Evolutionary conservation across 2,329 filamentous ascomycete genomes (phyloP), one percentile per base, ranked within the genome.

Genomic region (Colletotrichum sp.): DNA sequence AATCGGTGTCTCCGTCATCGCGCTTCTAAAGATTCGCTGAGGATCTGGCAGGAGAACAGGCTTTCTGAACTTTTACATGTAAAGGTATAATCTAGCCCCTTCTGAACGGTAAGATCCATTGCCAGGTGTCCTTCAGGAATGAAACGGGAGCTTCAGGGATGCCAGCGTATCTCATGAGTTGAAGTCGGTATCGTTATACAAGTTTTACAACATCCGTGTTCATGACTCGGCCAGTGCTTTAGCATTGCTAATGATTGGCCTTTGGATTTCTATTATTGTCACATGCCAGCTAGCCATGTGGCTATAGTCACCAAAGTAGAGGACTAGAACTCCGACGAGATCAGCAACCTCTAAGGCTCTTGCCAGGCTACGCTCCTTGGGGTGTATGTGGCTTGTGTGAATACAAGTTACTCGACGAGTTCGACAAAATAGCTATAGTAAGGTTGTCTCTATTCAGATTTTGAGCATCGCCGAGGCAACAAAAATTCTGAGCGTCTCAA

Each of bases 401-500:
- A 43, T 6, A 10, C 0, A 10, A 10, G 39, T n/a, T 5, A n/a
- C 39, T n/a, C 18, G 16, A 1, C 39, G 8, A 5, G 1, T 6
- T 43, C 2, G 8, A n/a, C 1, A 43, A 10, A 9, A n/a, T n/a
- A n/a, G 18, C 8, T n/a, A 8, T 43, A n/a, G 6, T 8, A 3
- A n/a, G 18, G 18, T 43, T 43, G 8, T 43, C 8, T n/a, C 39
- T n/a, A 6, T 5, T 18, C 39, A 3, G 39, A 8, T n/a, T 2
- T 8, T n/a, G 8, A 10, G 16, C 16, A 18, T 43, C 1, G 0
- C 4, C 8, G 8, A 10, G 16, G 16, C 0, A 43, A 43, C 39
- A 3, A 10, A n/a, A 0, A 5, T 43, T 10, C 0, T 6, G 39
- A 1, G 5, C 16, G 2, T 18, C 5, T 43, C 5, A 18, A 43